Evolutionary conservation across 106 monocot genomes (phyloP).

Genomic region (Hemerocallis citrina): DNA sequence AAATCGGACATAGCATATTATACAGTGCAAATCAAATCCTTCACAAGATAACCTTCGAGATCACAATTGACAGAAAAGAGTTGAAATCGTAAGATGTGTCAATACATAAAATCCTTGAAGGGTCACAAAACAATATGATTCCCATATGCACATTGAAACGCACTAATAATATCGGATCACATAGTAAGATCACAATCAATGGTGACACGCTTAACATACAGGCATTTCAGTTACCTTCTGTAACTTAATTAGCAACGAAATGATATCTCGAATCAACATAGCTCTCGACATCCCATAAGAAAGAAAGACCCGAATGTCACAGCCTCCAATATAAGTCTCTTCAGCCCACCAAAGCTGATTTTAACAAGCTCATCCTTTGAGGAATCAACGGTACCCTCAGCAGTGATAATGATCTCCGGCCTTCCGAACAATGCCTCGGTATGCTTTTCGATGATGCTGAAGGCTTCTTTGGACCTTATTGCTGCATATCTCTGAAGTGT

Average conservation of each 20-base stretch:
- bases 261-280: slow-evolving; percentile 80
- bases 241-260: slow-evolving; percentile 54
- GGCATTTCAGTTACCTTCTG: no score
- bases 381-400: slow-evolving; percentile 46
- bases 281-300: slow-evolving; percentile 91
- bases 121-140: no score
- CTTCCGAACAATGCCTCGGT: slow-evolving; percentile 82
- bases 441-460: slow-evolving; percentile 78
- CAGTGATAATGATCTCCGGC: slow-evolving; percentile 58
- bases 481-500: slow-evolving; percentile 61
- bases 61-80: no score
- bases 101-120: no score
- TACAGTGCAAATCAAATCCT: no score
- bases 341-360: slow-evolving; percentile 71
- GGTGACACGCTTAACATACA: no score
- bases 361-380: slow-evolving; percentile 71
- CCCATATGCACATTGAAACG: no score
- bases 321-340: slow-evolving; percentile 72
- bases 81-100: no score
- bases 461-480: slow-evolving; percentile 73
- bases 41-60: no score
- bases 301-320: slow-evolving; percentile 89
- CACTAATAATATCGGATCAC: no score
- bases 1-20: no score
- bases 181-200: no score